Conservation (phyloP, 768 basidiomycete genomes). For the Pulveroboletus sp. region DNA sequence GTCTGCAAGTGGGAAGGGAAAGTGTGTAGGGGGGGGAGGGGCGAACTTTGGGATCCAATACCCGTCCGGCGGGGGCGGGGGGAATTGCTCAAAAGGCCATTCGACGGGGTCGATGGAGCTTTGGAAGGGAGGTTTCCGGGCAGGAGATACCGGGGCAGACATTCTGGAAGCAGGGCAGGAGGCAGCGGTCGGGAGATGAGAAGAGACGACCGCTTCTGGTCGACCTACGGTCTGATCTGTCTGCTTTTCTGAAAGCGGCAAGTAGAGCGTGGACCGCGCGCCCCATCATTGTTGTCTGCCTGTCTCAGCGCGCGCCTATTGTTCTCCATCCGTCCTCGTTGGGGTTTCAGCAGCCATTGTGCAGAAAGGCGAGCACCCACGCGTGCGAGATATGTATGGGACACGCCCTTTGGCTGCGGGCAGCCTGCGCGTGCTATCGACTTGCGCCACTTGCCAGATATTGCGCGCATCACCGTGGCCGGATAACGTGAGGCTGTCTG, state of each 20-base stretch:
- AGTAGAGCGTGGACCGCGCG: too few relatives aligned
- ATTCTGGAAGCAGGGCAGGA: background rate
- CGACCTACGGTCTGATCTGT: background rate
- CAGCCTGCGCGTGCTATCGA: too few relatives aligned
- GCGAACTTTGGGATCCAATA: constrained; percentile 23
- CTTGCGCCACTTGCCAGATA: too few relatives aligned
- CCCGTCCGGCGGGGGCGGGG: constrained; percentile 24
- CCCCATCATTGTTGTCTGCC: too few relatives aligned
- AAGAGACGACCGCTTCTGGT: background rate
- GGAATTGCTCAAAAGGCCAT: constrained; percentile 29
- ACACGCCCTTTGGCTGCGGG: too few relatives aligned
- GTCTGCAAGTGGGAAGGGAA: constrained; percentile 1
- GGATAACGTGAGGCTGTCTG: background rate
- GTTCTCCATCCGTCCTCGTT: too few relatives aligned
- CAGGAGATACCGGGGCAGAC: constrained; percentile 3
- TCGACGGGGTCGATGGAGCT: constrained; percentile 1
- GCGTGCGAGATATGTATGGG: too few relatives aligned
- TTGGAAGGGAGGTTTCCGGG: background rate
- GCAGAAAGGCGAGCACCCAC: too few relatives aligned
- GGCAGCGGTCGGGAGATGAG: background rate
- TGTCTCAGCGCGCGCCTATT: too few relatives aligned
- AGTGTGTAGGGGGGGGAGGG: constrained; percentile 17
- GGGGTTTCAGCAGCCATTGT: too few relatives aligned
- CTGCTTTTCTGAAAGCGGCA: background rate
- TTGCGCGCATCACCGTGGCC: too few relatives aligned